Base-by-base conservation (phyloP, 2,329 filamentous ascomycete genomes). In the Talaromyces sp. region DNA sequence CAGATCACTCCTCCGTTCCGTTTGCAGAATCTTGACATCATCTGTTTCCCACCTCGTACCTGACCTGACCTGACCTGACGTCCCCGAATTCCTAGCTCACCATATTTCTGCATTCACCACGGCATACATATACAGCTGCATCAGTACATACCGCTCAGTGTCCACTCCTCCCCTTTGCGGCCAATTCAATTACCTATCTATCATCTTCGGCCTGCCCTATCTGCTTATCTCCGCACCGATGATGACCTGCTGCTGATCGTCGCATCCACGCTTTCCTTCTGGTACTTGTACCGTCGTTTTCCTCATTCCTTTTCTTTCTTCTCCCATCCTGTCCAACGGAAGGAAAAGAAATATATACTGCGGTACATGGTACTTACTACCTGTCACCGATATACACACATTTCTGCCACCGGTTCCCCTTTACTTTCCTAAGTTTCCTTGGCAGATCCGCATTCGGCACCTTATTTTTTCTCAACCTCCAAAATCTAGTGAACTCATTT, bases 401-500 rank as follows among this genome's bases (percentile, higher is more conserved):
- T 9, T 46, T 36, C 31, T 33, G 52, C 52, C 22, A 33, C 52
- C 37, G 7, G n/a, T n/a, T 43, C 25, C 52, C 39, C 40, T 52
- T 52, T 43, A 25, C 39, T 7, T 11, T 55, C 28, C 50, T 56
- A 40, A 43, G 54, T 7, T 11, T 55, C 28, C 50, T 56, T 50
- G 54, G 54, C 54, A 41, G 41, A 33, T 41, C 50, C 53, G 58
- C 58, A 33, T 56, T 54, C 25, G 25, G 25, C 52, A 22, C 48
- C 7, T 28, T 53, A 35, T 31, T 41, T 25, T 36, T 54, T 53
- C 37, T 55, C 50, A 36, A 59, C 52, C 48, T 13, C 28, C 25
- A 28, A 28, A 36, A 56, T 60, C 64, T 62, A 65, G 62, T 61
- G 60, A 62, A 61, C 33, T 36, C 22, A n/a, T 40, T 28, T 43